Evolutionary conservation across 768 basidiomycete genomes (phyloP).

Genomic region (Boletus reticuloceps): DNA sequence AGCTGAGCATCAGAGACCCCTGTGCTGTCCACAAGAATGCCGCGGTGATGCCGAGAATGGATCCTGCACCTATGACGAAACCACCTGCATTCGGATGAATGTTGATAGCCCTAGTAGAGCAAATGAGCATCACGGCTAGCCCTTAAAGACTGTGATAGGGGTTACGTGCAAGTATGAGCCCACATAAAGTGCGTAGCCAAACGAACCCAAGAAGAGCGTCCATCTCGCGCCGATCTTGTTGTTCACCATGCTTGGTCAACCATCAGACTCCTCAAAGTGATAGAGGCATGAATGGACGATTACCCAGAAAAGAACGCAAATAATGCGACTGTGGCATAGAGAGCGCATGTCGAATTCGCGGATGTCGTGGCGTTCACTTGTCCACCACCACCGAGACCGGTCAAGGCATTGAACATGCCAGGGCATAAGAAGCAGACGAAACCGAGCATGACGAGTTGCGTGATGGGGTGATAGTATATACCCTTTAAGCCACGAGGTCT

Average conservation of each 20-base stretch:
- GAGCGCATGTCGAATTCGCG: constrained; percentile 67
- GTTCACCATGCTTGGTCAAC: constrained; percentile 57
- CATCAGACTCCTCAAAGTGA: not conserved
- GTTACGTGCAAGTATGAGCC: constrained; percentile 61
- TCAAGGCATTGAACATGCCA: constrained; percentile 47
- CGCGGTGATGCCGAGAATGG: constrained; percentile 67
- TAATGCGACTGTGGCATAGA: constrained; percentile 60
- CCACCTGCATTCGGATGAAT: constrained; percentile 57
- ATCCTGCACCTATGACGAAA: constrained; percentile 70
- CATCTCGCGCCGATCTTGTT: constrained; percentile 71
- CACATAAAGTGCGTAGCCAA: constrained; percentile 74
- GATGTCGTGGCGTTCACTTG: constrained; percentile 61
- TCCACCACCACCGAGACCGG: constrained; percentile 75
- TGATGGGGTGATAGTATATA: constrained; percentile 55
- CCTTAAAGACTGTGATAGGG: not conserved
- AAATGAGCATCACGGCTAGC: not conserved
- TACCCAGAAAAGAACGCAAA: constrained; percentile 68
- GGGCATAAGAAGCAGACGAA: not conserved
- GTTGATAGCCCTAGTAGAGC: constrained; percentile 53
- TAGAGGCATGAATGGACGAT: not conserved
- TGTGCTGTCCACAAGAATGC: constrained; percentile 76
- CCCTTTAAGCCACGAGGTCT: constrained; percentile 51
- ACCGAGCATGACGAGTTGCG: constrained; percentile 36
- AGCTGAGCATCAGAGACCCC: constrained; percentile 75
- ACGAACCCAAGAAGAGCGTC: constrained; percentile 68